Base-by-base conservation (phyloP, 78 protist species). In the Mantamonas sphyraenae region DNA sequence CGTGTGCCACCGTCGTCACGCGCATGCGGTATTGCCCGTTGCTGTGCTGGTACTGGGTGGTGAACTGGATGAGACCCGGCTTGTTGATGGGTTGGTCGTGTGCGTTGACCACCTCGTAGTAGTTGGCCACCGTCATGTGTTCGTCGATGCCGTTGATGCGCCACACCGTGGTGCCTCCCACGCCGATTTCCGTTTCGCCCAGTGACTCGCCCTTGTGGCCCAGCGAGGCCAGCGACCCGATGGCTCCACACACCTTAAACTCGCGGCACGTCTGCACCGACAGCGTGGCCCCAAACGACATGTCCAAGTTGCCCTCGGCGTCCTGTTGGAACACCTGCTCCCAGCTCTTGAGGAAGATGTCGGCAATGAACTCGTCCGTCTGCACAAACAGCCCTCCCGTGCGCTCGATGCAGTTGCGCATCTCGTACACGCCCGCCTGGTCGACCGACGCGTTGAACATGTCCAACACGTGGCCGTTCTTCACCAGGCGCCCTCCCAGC, bases 91-190 rank as follows among this genome's bases (percentile, higher is more conserved):
- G 53, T 33, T 22, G 65, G 56, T 61, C n/a, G 35, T 24, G 47
- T 58, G 64, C 68, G 39, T 33, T 64, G 37, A 79, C 76, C 53
- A 91, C 73, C 55, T 94, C 98, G 66, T 92, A 95, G 64, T 77
- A 88, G 47, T 90, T 42, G 28, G 93, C 90, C 55, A 92, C 39
- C 33, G 94, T 71, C n/a, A 88, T 79, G 38, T 19, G 47, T 39
- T 63, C 83, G 59, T 76, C 84, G 22, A 92, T 50, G 4, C 76
- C 81, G 37, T 72, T 40, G 42, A 85, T 37, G 22, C 63, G 38
- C 98, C 98, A 94, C 59, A 82, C 82, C n/a, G 61, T n/a, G 14
- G 98, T 95, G 60, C 88, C 92, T 51, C 96, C 95, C 22, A 71
- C 20, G 24, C 98, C 98, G 43, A 93, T 85, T 74, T 93, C 96